phyloP scores from a whole-genome alignment of 176 grass and related monocot genomes.

The Eleusine indica region DNA sequence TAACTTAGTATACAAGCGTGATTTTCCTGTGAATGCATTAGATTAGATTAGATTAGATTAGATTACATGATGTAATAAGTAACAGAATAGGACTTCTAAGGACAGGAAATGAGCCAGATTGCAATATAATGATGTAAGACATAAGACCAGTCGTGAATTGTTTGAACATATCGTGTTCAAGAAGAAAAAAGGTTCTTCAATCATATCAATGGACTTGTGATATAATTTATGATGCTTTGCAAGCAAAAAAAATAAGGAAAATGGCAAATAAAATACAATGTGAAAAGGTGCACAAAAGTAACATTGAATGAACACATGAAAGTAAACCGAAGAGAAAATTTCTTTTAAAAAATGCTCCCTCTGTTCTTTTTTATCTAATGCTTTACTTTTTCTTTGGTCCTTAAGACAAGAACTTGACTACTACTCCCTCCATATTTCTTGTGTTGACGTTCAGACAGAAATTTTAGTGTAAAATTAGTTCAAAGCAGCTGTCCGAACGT shows the following conservation, averaged over 20 bases:
- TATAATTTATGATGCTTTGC: slow-evolving; percentile 58
- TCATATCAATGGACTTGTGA: slow-evolving; percentile 49
- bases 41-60: too few species aligned
- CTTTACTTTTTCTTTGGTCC: background rate
- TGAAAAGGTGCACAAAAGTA: slow-evolving; percentile 34
- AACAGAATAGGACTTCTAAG: too few species aligned
- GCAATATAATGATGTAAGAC: slow-evolving; percentile 15
- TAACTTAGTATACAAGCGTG: too few species aligned
- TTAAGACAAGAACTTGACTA: background rate
- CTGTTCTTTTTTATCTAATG: background rate
- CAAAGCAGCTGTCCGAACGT: too few species aligned
- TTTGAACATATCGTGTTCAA: too few species aligned
- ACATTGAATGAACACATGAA: background rate
- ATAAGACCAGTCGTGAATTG: slow-evolving; percentile 31
- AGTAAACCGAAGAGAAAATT: background rate
- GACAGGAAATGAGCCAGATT: background rate
- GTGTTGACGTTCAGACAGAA: too few species aligned
- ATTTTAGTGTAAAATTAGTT: too few species aligned
- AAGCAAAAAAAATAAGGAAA: slow-evolving; percentile 61
- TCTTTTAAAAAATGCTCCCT: slow-evolving; percentile 3
- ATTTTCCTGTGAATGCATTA: too few species aligned
- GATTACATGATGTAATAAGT: too few species aligned
- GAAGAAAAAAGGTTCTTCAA: slow-evolving; percentile 33
- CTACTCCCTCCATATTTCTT: background rate
- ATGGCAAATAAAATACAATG: slow-evolving; percentile 62